Base-by-base conservation (phyloP, 495 filamentous ascomycete species). In the Penicillium chermesinum region DNA sequence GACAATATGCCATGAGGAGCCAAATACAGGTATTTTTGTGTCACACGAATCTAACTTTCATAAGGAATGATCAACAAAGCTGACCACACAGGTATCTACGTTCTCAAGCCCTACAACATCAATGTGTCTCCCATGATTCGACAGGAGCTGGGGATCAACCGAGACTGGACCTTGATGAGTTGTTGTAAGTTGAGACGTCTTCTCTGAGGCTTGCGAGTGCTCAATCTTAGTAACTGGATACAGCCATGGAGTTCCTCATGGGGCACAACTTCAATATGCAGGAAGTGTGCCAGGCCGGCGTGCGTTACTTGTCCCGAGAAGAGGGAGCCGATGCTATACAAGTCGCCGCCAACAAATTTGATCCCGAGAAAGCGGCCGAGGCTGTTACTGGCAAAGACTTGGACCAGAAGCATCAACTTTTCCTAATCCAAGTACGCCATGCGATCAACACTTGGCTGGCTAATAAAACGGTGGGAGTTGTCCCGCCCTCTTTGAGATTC, bases 71-170 rank as follows among this genome's bases (percentile, higher is more conserved):
- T 16, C 14, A 30, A 34, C 44, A 9, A 9, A 52, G 52, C 48
- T 49, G 52, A 46, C 30, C 46, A 12, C 32, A 41, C 42, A 80
- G 79, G 65, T 1, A 70, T 61, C 14, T 89, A 89, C 54, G 60
- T 74, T 33, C 65, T 82, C 13, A 78, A 75, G 7, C 82, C 87
- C 2, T 91, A 82, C 71, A 90, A 87, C 63, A 73, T 88, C 56
- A 67, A 75, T 44, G 52, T 91, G 20, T 83, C 67, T 40, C 85
- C 87, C 0, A 53, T 72, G 17, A 56, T 71, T 19, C 65, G 75
- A 18, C 68, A 72, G 20, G 65, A 59, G 25, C 51, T 82, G 36
- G 72, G 77, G 13, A 52, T 84, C 22, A 79, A 82, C 47, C 73
- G 82, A 18, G 71, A 73, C 40, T 76, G 77, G 49, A 61, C 69